phyloP scores from a whole-genome alignment of 257 asterid species.

The Cruciata laevipes region DNA sequence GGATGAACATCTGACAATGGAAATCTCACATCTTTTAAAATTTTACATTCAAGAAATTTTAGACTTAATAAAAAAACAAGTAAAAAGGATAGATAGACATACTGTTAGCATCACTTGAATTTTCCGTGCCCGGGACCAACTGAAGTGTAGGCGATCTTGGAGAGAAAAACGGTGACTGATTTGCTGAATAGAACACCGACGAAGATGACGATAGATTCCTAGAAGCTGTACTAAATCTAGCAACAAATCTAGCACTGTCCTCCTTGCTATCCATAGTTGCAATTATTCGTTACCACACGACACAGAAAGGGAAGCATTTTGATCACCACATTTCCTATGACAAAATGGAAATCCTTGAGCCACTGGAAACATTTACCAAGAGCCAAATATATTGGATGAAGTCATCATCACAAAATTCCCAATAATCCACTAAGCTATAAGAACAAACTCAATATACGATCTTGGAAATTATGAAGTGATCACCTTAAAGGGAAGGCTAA shows the following conservation, averaged over 20 bases:
- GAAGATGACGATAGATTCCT: conserved; percentile 90
- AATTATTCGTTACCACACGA: conserved; percentile 31
- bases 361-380: not conserved
- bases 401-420: not conserved
- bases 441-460: not conserved
- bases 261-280: conserved; percentile 57
- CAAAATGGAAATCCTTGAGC: not conserved
- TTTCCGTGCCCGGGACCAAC: conserved; percentile 20
- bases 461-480: not conserved
- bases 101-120: conserved; percentile 17
- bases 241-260: conserved; percentile 47
- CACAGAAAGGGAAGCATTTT: conserved; percentile 31
- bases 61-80: conserved; percentile 11
- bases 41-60: conserved; percentile 31
- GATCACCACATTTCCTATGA: conserved; percentile 27
- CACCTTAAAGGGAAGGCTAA: not conserved
- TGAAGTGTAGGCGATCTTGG: conserved; percentile 49
- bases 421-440: not conserved
- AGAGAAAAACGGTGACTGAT: conserved; percentile 88
- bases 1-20: conserved; percentile 29
- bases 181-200: conserved; percentile 84
- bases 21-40: conserved; percentile 26
- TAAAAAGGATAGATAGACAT: conserved; percentile 26
- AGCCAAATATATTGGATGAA: not conserved
- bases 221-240: conserved; percentile 51